Evolutionary conservation across 257 asterid genomes (phyloP).

Genomic region (Plantago major): DNA sequence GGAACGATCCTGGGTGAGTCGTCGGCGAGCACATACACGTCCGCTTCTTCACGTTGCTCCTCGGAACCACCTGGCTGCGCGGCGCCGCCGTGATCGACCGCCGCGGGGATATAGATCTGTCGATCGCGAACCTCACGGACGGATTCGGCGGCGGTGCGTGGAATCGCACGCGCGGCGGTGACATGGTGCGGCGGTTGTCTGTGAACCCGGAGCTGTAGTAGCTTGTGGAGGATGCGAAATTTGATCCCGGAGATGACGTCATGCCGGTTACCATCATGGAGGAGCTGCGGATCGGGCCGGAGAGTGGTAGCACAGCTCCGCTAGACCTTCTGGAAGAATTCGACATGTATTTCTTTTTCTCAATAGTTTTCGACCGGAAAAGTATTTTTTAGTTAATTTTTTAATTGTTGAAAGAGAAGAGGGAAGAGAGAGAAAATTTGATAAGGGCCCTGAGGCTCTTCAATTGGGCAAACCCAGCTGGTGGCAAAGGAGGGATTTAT

Average conservation of each 20-base stretch:
- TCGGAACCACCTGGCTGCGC: slow-evolving; percentile 56
- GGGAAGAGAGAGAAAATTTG: slow-evolving; percentile 1
- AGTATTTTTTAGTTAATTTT: not conserved
- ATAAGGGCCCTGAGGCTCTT: slow-evolving; percentile 59
- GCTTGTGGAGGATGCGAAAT: slow-evolving; percentile 44
- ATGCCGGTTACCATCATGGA: slow-evolving; percentile 1
- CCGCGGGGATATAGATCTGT: slow-evolving; percentile 69
- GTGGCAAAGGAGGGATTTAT: slow-evolving; percentile 54
- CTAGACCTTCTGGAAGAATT: slow-evolving; percentile 58
- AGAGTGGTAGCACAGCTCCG: slow-evolving; percentile 43
- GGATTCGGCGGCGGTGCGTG: slow-evolving; percentile 57
- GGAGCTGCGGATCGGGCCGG: slow-evolving; percentile 34
- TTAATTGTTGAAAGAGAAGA: not conserved
- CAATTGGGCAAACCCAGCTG: slow-evolving; percentile 79
- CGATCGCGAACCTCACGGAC: slow-evolving; percentile 70
- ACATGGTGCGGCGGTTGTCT: slow-evolving; percentile 48
- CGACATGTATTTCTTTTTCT: slow-evolving; percentile 26
- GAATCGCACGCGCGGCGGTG: slow-evolving; percentile 81
- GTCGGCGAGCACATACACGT: slow-evolving; percentile 92
- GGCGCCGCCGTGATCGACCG: slow-evolving; percentile 49
- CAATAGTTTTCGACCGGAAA: not conserved
- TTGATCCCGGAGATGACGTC: slow-evolving; percentile 20
- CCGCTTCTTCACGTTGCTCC: slow-evolving; percentile 47
- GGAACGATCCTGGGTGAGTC: slow-evolving; percentile 82
- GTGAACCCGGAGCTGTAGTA: slow-evolving; percentile 41